Base-by-base conservation (phyloP, 768 basidiomycete genomes). In the Leccinum disarticulatum region DNA sequence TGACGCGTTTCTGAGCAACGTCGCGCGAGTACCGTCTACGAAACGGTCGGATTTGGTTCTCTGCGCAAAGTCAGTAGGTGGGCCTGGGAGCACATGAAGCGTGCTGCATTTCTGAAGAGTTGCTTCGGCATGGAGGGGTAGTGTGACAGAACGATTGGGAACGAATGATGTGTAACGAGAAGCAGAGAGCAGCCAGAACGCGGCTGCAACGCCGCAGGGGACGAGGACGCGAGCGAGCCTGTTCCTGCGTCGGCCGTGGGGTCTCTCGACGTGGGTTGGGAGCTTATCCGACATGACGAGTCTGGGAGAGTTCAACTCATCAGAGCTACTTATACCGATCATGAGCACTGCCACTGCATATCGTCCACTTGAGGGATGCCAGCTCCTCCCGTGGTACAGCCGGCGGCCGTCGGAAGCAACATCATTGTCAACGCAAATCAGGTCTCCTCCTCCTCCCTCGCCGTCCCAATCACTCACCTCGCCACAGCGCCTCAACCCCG, bases 401-500 rank as follows among this genome's bases (percentile, higher is more conserved):
- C 87, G 17, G 80, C 81, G n/a, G 80, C 81, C 43, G 76, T 76
- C 47, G 83, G 87, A 9, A 88, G 86, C 58, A 85, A 84, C 60
- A 83, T 90, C 50, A 74, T 88, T 22, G 73, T 89, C 52, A 87
- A 81, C 61, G 78, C 87, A 46, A 76, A 82, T 57, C 87, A 88
- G 75, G 87, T 83, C 62, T 38, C 15, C 36, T 38, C 25, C 47
- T 14, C 19, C 1, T 19, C n/a, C 58, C 47, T 36, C 25, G 15
- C 6, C 22, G n/a, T 27, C 35, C 22, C 36, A 61, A 56, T 61
- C n/a, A 47, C 53, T 38, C 50, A 51, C 30, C 25, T 46, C 49
- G 25, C 9, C 47, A 49, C 66, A 97, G 90, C 81, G 93, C 59
- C 85, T 90, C 22, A 99, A 99, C 70, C 91, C 91, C 0, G 79